phyloP scores from a whole-genome alignment of 495 filamentous ascomycete species.

The Trichoderma erinaceum region DNA sequence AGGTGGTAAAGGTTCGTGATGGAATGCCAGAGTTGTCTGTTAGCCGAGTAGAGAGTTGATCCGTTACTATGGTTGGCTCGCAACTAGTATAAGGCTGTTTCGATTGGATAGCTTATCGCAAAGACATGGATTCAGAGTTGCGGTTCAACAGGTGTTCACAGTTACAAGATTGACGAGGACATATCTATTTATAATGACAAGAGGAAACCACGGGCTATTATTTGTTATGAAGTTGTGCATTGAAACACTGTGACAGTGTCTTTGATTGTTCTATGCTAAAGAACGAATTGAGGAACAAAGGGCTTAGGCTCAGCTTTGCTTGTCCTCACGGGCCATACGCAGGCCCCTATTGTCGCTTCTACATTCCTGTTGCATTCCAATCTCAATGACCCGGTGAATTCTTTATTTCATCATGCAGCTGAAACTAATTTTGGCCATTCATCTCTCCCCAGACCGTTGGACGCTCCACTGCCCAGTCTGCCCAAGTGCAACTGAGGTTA shows the following conservation, averaged over 20 bases:
- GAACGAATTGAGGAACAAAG: background rate
- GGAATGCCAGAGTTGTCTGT: background rate
- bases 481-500: background rate
- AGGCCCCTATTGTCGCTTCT: background rate
- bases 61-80: background rate
- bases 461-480: background rate
- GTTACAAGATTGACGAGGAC: background rate
- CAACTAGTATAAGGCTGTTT: background rate
- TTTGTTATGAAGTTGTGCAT: too few species aligned
- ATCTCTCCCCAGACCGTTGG: background rate
- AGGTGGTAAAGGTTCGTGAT: background rate
- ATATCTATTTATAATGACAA: background rate
- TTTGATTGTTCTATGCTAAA: constrained; percentile 1
- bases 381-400: background rate
- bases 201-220: too few species aligned
- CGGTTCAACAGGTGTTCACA: background rate
- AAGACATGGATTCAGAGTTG: background rate
- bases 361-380: background rate
- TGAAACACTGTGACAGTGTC: background rate
- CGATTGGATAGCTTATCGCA: background rate
- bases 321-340: background rate
- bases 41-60: background rate
- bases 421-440: background rate
- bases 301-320: background rate
- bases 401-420: background rate